Base-by-base conservation (phyloP, 768 basidiomycete genomes). In the Lactarius quietus region DNA sequence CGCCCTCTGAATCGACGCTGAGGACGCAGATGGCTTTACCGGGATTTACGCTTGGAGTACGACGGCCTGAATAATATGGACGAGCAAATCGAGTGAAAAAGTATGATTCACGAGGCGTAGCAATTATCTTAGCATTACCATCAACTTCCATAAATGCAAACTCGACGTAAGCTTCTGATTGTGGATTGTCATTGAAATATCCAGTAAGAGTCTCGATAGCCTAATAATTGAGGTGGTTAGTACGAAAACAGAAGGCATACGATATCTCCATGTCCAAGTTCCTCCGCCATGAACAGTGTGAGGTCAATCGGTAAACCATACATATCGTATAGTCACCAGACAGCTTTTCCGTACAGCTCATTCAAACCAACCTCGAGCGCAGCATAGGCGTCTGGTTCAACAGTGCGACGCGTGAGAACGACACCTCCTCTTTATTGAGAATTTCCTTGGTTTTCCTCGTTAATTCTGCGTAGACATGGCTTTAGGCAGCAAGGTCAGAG, bases 251-350 rank as follows among this genome's bases (percentile, higher is more conserved):
- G 26, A 10, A 26, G 33, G 2, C 7, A 29, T 52, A 54, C 29
- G 3, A 31, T 53, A 1, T 35, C 84, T 7, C 79, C 81, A 52
- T 98, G 79, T 2, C 88, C 89, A 33, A 93, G 79, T 73, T 99
- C 97, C 74, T 95, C 92, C 5, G 97, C 97, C 97, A 99, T 98
- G 64, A 99, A 81, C 57, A 90, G 87, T 1, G 97, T 99, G 58
- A 99, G 79, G 73, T 99, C 97, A 48, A 93, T 94, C 0, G 97
- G 97, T 80, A 99, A 99, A 58, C 97, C 97, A 73, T 92, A 99
- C 1, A 97, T 98, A 74, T 99, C 97, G 74, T 98, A 98, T 58
- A 99, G 77, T 31, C 92, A 84, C 97, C 97, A 99, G 38, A 98
- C 93, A 72, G 98, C 96, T 70, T 88, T 90, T 29, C 97, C 97